Evolutionary conservation across 768 basidiomycete species (phyloP).

Genomic region (Porphyrellus cyaneotinctus): DNA sequence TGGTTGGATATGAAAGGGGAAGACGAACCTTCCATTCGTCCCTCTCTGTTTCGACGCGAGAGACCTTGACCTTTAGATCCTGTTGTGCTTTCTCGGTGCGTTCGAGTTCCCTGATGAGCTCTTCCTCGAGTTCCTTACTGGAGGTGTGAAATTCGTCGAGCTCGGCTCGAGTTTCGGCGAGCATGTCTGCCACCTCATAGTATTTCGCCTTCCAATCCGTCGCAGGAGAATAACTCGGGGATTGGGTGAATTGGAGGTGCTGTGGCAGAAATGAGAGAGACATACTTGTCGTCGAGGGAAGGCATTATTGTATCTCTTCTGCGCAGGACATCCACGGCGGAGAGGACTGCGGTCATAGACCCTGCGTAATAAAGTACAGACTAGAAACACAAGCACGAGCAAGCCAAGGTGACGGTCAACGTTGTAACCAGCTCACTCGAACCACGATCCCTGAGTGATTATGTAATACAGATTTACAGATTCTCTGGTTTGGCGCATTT

Average conservation of each 20-base stretch:
- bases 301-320: slow-evolving; percentile 56
- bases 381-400: slow-evolving; percentile 19
- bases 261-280: slow-evolving; percentile 9
- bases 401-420: slow-evolving; percentile 4
- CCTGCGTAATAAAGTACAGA: slow-evolving; percentile 17
- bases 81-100: slow-evolving; percentile 81
- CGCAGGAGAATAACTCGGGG: slow-evolving; percentile 49
- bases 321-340: slow-evolving; percentile 53
- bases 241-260: slow-evolving; percentile 17
- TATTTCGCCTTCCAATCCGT: slow-evolving; percentile 79
- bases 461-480: slow-evolving; percentile 34
- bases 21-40: slow-evolving; percentile 87
- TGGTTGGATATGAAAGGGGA: neutral
- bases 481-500: slow-evolving; percentile 86
- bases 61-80: slow-evolving; percentile 70
- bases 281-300: slow-evolving; percentile 64
- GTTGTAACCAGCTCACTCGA: slow-evolving; percentile 8
- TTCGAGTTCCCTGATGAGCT: slow-evolving; percentile 87
- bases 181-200: slow-evolving; percentile 79
- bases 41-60: slow-evolving; percentile 66
- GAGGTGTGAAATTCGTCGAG: slow-evolving; percentile 84
- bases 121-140: slow-evolving; percentile 89
- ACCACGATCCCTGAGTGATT: slow-evolving; percentile 19
- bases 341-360: slow-evolving; percentile 63
- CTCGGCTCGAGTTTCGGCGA: slow-evolving; percentile 78